Base-by-base conservation (phyloP, 2,329 filamentous ascomycete genomes). In the Neurospora sp. region DNA sequence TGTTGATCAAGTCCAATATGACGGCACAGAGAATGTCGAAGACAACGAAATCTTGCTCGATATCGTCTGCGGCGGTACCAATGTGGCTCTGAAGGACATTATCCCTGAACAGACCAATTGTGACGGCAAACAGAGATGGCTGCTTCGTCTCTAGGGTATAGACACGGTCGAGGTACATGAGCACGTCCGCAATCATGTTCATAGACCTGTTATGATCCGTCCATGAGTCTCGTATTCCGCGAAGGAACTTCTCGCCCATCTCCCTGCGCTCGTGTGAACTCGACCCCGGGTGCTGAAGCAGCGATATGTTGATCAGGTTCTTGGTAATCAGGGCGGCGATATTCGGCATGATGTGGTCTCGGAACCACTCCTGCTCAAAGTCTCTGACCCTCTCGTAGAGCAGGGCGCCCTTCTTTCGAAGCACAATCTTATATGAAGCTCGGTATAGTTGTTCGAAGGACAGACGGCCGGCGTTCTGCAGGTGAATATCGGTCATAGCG, bases 381-480 rank as follows among this genome's bases (percentile, higher is more conserved):
- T 89, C 82, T 75, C 90, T 91, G 67, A 98, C 93, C 10, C 87
- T 85, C 5, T 91, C 86, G 80, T 98, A 98, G 1, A 99, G 85
- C 11, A 90, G 84, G 40, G 91, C 88, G 36, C 94, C 94, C 75
- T 93, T 91, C 81, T 95, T 96, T 80, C 91, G 92, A 42, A 97
- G 82, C 0, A 98, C 95, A 23, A 98, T 92, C 79, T 96, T 95
- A 81, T 99, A 99, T 5, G 93, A 92, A 69, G 92, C 92, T 70
- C 96, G 91, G 81, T 99, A 99, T 0, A 99, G 87, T 77, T 97
- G 91, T 80, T 99, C 96, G 82, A 97, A 99, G 0, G 94, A 97
- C 2, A 99, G 87, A 17, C 87, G 86, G 10, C 93, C 96, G 71
- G 93, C 93, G 78, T 97, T 96, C 79, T 96, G 94, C 70, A 89